A percentile compares a stretch with the other conserved stretches of the same genome.
Conservation (phyloP, 75 land plant genomes). For the Pinus taeda region DNA sequence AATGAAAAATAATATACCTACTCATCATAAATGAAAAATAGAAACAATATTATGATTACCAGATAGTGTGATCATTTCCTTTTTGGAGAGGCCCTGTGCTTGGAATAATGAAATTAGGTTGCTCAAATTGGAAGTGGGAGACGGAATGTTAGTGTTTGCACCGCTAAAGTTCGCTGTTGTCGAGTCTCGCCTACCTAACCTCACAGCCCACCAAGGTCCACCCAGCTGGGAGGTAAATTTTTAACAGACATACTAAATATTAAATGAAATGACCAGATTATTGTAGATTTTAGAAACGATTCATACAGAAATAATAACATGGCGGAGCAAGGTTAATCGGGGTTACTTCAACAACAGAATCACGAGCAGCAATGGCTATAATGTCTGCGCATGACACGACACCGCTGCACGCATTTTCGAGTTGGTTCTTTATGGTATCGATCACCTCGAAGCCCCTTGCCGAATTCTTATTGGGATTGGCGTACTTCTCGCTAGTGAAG, state of each 20-base stretch:
- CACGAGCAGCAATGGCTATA: constrained; percentile 43
- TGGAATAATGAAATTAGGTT: constrained; percentile 15
- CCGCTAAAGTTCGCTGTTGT: constrained; percentile 23
- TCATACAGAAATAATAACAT: too few species aligned
- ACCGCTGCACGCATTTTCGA: constrained; percentile 42
- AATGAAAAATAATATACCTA: too few species aligned
- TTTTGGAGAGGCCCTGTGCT: constrained; percentile 22
- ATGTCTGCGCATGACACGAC: constrained; percentile 67
- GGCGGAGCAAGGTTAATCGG: too few species aligned
- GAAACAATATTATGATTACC: background rate
- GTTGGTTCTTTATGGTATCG: constrained; percentile 29
- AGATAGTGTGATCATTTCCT: constrained; percentile 29
- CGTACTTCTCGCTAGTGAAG: constrained; percentile 38
- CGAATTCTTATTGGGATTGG: constrained; percentile 35
- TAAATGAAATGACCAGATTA: too few species aligned
- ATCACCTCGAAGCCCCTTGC: constrained; percentile 40
- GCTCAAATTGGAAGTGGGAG: constrained; percentile 15
- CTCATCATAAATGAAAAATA: too few species aligned
- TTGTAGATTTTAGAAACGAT: too few species aligned
- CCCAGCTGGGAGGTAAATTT: constrained; percentile 4
- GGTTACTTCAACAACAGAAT: constrained; percentile 13
- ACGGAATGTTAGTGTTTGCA: constrained; percentile 38
- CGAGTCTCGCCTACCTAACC: constrained; percentile 44
- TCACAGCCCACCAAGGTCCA: constrained; percentile 36
- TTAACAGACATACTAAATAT: too few species aligned